A percentile compares a stretch with the other conserved stretches of the same genome.
Conservation (phyloP, 768 basidiomycete species). For the Cubamyces sp. region DNA sequence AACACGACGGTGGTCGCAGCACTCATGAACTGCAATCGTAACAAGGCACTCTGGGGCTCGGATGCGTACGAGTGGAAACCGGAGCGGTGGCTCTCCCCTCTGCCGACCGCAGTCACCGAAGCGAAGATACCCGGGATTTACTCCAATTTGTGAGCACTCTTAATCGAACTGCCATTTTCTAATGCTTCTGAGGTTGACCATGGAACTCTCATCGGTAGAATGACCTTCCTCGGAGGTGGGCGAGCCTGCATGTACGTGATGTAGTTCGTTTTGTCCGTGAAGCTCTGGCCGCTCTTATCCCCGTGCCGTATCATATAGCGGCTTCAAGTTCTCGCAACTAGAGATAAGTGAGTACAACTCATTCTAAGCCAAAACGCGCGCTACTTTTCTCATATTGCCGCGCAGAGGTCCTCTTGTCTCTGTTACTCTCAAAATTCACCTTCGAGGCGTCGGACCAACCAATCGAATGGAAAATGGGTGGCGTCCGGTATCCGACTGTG, state of each 20-base stretch:
- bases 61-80: slow-evolving; percentile 57
- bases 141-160: slow-evolving; percentile 42
- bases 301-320: slow-evolving; percentile 34
- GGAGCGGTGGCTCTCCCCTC: slow-evolving; percentile 49
- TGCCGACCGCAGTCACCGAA: slow-evolving; percentile 41
- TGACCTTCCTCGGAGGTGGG: slow-evolving; percentile 50
- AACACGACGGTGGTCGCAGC: slow-evolving; percentile 44
- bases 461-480: slow-evolving; percentile 26
- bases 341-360: slow-evolving; percentile 49
- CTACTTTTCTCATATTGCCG: background rate
- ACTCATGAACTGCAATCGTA: slow-evolving; percentile 43
- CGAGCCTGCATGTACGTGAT: slow-evolving; percentile 49
- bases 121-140: slow-evolving; percentile 51
- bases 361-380: no score
- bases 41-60: slow-evolving; percentile 49
- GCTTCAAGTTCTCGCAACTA: slow-evolving; percentile 58
- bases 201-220: slow-evolving; percentile 30
- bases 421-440: slow-evolving; percentile 22
- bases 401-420: slow-evolving; percentile 27
- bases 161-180: background rate
- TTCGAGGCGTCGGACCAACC: slow-evolving; percentile 16
- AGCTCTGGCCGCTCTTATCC: background rate
- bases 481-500: slow-evolving; percentile 23
- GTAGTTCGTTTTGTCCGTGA: background rate
- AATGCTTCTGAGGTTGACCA: background rate